Base-by-base conservation (phyloP, 805 yeast species). In the Nakazawaea holstii region DNA sequence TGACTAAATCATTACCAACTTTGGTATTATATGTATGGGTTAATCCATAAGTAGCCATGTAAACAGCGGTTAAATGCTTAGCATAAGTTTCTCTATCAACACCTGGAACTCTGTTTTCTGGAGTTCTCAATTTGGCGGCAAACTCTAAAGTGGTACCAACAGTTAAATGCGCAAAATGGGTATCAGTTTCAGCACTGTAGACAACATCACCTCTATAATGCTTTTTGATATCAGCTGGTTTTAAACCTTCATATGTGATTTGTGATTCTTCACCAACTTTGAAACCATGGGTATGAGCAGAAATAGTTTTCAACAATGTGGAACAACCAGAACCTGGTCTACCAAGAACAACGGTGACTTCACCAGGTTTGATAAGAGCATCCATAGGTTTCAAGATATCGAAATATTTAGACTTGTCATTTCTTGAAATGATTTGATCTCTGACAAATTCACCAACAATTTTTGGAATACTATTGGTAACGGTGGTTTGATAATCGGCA, bases 321-420 rank as follows among this genome's bases (percentile, higher is more conserved):
- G 87, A 75, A 61, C 89, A 83, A 53, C 90, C 89, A n/a, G 88
- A 78, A 57, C 92, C 92, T 1, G 92, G 92, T 63, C 91, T 76
- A 49, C 94, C 92, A 40, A 85, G 67, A 8, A 85, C 89, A 43
- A 84, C 84, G 6, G 84, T 74, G 41, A 84, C 66, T 51, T 81
- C 82, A 43, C 89, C 88, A 3, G 87, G 81, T 44, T 66, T 67
- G 47, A 81, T 68, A 4, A 75, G 45, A 14, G 82, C 89, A 56
- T 82, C 86, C 85, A 81, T 80, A 29, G 84, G 73, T 59, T 80
- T 81, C 61, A 77, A 68, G 52, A 77, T 82, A 51, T 76, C 77
- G 52, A 77, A 79, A 48, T 58, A 65, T 51, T 67, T 56, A 31
- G 43, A 39, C 28, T 63, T 55, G 31, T 57, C 49, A 53, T 53